Evolutionary conservation across 108 stramenopile genomes (phyloP).

Genomic region (Nitzschia palea): DNA sequence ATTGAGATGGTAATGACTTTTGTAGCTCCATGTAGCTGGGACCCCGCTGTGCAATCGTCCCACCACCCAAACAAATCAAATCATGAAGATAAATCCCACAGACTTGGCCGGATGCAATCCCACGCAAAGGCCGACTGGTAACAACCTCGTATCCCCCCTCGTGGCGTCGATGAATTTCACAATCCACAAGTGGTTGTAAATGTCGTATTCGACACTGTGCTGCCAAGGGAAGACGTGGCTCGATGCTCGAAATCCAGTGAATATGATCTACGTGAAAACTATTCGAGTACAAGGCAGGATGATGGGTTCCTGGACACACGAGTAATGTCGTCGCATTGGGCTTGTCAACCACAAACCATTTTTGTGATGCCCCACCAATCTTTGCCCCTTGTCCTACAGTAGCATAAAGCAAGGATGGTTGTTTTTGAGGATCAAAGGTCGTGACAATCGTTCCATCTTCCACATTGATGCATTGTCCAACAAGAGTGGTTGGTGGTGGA

Average conservation of each 20-base stretch:
- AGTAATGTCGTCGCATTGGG: conserved; percentile 37
- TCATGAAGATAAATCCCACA: conserved; percentile 67
- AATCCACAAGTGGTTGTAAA: conserved; percentile 74
- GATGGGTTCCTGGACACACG: conserved; percentile 83
- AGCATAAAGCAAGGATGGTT: conserved; percentile 43
- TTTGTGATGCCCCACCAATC: conserved; percentile 68
- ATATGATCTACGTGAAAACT: conserved; percentile 54
- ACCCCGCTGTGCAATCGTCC: conserved; percentile 51
- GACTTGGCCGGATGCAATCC: conserved; percentile 78
- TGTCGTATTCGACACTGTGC: conserved; percentile 70
- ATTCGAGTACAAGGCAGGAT: conserved; percentile 78
- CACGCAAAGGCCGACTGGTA: conserved; percentile 67
- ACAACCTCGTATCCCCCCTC: conserved; percentile 12
- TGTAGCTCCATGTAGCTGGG: conserved; percentile 53
- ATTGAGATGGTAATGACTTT: conserved; percentile 14
- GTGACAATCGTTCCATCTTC: conserved; percentile 67
- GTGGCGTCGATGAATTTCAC: conserved; percentile 32
- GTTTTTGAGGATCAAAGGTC: conserved; percentile 23
- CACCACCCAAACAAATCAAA: conserved; percentile 82
- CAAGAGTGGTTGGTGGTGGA: not conserved
- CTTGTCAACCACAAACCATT: conserved; percentile 83
- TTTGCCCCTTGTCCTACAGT: conserved; percentile 90
- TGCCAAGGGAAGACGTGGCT: conserved; percentile 38
- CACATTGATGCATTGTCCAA: conserved; percentile 70
- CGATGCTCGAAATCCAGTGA: conserved; percentile 63